Base-by-base conservation (phyloP, 1,139 yeast genomes). In the Meyerozyma athensensis region DNA sequence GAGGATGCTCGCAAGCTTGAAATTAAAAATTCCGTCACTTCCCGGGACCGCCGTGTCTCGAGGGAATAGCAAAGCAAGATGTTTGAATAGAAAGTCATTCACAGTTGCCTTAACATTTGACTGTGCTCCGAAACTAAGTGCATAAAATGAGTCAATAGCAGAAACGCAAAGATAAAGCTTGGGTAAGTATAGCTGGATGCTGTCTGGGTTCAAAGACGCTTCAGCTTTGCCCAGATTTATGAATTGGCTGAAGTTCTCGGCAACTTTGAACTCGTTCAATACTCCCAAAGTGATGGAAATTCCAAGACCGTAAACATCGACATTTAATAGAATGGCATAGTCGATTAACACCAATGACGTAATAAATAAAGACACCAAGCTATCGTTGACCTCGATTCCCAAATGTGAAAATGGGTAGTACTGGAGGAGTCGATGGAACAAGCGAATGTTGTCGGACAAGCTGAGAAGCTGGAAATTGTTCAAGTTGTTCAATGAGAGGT, bases 51-150 rank as follows among this genome's bases (percentile, higher is more conserved):
- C 9, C 20, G 19, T 7, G 20, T 30, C 33, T 16, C 9, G 12
- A 6, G 32, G 26, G 23, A 20, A 32, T 16, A 16, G 17, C 14
- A 7, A 32, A 12, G 35, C 36, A 17, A 53, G 21, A 33, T 55
- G 45, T 2, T 43, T 30, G 17, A 43, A 40, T 35, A 63, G 47
- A 10, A 50, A 42, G 8, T 41, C 42, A n/a, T 52, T 37, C 26
- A 53, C 48, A 8, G 42, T 42, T 17, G 46, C 40, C n/a, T 49
- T 44, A 7, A 61, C 39, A 19, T 44, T 40, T 22, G 71, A 68
- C 32, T 80, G 83, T 1, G 68, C 63, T 1, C 87, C 89, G 59
- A 72, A 79, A 33, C 76, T 68, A 26, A 82, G 57, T 18, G 81
- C 59, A 45, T 77, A 78, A 24, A 79, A 52, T 19, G 74, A 65